Conservation (phyloP, 257 asterid species). For the Scutellaria minor region DNA sequence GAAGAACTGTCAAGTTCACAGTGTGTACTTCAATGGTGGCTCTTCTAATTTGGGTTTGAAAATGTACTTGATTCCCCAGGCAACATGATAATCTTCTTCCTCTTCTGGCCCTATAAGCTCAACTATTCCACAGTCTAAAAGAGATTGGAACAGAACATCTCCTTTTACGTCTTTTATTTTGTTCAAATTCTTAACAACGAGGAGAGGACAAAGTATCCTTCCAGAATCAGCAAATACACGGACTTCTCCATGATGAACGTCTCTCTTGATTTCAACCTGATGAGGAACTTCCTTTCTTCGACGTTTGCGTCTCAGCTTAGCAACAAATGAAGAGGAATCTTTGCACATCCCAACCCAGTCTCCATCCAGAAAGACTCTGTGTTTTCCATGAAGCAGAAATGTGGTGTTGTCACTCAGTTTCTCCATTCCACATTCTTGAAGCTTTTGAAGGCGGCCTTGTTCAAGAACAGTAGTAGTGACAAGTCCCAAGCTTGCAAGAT, state of each 20-base stretch:
- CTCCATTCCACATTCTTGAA: slow-evolving; percentile 77
- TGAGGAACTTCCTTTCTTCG: slow-evolving; percentile 65
- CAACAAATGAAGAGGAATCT: slow-evolving; percentile 69
- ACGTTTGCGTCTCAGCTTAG: slow-evolving; percentile 71
- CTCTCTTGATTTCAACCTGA: slow-evolving; percentile 93
- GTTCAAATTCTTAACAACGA: slow-evolving; percentile 71
- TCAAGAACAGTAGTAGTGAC: slow-evolving; percentile 64
- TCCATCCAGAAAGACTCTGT: slow-evolving; percentile 81
- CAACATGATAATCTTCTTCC: slow-evolving; percentile 86
- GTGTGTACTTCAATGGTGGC: slow-evolving; percentile 73
- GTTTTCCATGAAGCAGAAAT: slow-evolving; percentile 49
- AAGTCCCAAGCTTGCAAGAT: slow-evolving; percentile 87
- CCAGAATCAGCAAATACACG: slow-evolving; percentile 90
- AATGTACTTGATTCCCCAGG: slow-evolving; percentile 79
- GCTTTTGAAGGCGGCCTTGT: slow-evolving; percentile 47
- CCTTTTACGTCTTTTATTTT: slow-evolving; percentile 64
- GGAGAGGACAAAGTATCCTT: slow-evolving; percentile 93
- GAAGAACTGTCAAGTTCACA: slow-evolving; percentile 88
- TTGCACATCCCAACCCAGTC: slow-evolving; percentile 87
- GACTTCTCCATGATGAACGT: slow-evolving; percentile 69
- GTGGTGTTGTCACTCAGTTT: slow-evolving; percentile 58
- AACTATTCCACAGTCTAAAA: slow-evolving; percentile 67
- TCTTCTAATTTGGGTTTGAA: slow-evolving; percentile 56
- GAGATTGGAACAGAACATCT: slow-evolving; percentile 59
- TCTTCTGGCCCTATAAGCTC: slow-evolving; percentile 95